phyloP scores from a whole-genome alignment of 371 early-diverging fungal species.

The Syncephalastrum sp. region DNA sequence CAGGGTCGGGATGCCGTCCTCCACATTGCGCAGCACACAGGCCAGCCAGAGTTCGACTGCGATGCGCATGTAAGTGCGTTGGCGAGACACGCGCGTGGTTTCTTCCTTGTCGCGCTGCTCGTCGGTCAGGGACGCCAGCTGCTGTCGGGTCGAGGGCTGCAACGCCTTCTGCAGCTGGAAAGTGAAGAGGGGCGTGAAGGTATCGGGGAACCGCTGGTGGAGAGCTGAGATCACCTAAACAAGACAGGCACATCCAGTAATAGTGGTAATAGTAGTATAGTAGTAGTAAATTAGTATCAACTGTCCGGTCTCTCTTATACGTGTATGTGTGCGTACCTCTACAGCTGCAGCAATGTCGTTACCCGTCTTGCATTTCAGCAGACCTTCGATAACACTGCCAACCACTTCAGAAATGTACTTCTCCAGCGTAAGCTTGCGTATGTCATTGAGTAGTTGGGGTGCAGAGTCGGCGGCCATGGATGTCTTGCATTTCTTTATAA shows the following conservation, averaged over 20 bases:
- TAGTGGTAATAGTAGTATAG: too few relatives aligned
- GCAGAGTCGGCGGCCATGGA: conserved; percentile 75
- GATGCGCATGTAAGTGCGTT: conserved; percentile 72
- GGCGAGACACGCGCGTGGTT: conserved; percentile 62
- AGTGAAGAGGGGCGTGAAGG: conserved; percentile 72
- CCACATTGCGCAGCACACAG: conserved; percentile 73
- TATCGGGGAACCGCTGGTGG: conserved; percentile 88
- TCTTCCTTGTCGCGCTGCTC: conserved; percentile 92
- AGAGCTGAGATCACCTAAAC: conserved; percentile 75
- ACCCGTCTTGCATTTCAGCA: conserved; percentile 65
- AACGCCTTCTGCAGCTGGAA: conserved; percentile 58
- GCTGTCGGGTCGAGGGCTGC: conserved; percentile 49
- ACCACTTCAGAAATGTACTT: conserved; percentile 95
- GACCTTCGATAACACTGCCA: conserved; percentile 77
- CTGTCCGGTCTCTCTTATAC: not conserved
- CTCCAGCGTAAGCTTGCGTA: conserved; percentile 85
- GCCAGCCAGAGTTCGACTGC: conserved; percentile 84
- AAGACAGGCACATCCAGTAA: not conserved
- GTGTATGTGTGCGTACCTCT: conserved; percentile 51
- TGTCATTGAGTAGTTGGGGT: conserved; percentile 76
- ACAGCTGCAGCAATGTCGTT: conserved; percentile 82
- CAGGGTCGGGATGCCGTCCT: conserved; percentile 58
- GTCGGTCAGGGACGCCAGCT: conserved; percentile 55
- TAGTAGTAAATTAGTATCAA: too few relatives aligned
- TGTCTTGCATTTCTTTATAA: conserved; percentile 90